Conservation (phyloP, 2,329 filamentous ascomycete genomes). For the Calonectria pauciramosa region DNA sequence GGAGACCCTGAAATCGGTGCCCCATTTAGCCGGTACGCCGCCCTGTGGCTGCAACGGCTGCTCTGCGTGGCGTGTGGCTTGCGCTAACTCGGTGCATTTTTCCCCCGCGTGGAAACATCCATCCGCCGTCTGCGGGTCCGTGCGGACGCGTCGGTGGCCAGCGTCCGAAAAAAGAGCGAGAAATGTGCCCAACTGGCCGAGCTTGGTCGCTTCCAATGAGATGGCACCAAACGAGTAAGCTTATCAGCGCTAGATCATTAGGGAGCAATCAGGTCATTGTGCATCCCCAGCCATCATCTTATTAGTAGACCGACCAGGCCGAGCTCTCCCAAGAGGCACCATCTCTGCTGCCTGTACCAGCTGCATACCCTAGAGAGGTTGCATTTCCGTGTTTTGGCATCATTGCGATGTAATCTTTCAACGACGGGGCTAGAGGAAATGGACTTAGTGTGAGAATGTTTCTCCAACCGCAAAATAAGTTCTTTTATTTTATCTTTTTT, state of each 20-base stretch:
- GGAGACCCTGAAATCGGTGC: background rate
- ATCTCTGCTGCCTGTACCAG: too few species aligned
- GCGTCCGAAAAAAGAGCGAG: slow-evolving; percentile 6
- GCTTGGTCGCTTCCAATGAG: background rate
- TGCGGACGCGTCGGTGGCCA: background rate
- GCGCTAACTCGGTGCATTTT: background rate
- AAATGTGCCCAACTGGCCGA: background rate
- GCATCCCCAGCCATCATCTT: background rate
- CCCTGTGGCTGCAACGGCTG: background rate
- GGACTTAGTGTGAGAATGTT: background rate
- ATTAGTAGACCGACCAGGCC: background rate
- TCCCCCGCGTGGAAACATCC: background rate
- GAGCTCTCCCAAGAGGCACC: background rate
- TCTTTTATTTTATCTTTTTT: too few species aligned
- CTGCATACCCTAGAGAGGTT: background rate
- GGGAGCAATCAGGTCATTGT: background rate
- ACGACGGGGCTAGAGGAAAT: background rate
- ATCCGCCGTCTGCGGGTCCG: background rate
- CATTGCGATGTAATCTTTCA: background rate
- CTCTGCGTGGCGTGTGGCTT: background rate
- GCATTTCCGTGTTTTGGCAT: background rate
- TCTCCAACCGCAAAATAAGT: background rate
- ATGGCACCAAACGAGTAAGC: background rate
- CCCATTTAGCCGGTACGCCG: background rate
- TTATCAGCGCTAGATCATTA: background rate